Percentiles rank a stretch among this genome's conserved stretches.
These are phyloP conservation scores for Bonia amplexicaulis DNA, from an alignment of 176 grass and related monocot genomes.

Conservation along the genomic window DNA sequence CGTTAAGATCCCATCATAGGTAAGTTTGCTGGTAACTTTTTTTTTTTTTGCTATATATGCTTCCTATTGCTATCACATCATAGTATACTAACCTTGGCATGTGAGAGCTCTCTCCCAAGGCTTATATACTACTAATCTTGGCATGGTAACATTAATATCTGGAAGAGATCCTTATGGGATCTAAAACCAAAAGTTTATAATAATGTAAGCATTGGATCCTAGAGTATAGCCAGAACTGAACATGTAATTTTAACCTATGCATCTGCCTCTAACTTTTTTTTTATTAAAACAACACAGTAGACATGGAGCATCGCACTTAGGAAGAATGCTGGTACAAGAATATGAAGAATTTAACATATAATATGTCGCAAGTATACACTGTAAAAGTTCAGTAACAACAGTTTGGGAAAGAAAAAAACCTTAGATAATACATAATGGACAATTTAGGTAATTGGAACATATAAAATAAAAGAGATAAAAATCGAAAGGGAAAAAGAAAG, in stretches of 20 bases:
- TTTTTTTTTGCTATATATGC: neutral
- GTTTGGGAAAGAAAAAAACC: conserved; percentile 40
- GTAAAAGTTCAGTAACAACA: conserved; percentile 52
- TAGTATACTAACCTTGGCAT: conserved; percentile 8
- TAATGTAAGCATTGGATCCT: conserved; percentile 25
- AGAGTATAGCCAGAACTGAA: conserved; percentile 8
- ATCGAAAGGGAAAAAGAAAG: neutral
- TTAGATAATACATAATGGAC: conserved; percentile 57
- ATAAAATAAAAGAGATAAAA: neutral
- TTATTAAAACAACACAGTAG: neutral
- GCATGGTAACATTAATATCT: conserved; percentile 12
- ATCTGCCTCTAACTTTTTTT: neutral
- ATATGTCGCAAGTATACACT: conserved; percentile 65
- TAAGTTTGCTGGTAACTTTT: neutral
- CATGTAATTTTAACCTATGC: neutral
- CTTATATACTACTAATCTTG: conserved; percentile 1
- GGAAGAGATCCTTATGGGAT: conserved; percentile 8
- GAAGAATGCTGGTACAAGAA: conserved; percentile 20
- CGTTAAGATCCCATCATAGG: neutral
- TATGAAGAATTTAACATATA: conserved; percentile 35
- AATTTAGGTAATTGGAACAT: conserved; percentile 42
- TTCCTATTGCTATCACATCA: neutral
- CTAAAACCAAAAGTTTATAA: conserved; percentile 10
- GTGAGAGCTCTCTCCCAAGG: conserved; percentile 1
- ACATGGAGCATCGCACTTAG: neutral